phyloP scores from a whole-genome alignment of 345 rosid species.

The Camelina sativa region DNA sequence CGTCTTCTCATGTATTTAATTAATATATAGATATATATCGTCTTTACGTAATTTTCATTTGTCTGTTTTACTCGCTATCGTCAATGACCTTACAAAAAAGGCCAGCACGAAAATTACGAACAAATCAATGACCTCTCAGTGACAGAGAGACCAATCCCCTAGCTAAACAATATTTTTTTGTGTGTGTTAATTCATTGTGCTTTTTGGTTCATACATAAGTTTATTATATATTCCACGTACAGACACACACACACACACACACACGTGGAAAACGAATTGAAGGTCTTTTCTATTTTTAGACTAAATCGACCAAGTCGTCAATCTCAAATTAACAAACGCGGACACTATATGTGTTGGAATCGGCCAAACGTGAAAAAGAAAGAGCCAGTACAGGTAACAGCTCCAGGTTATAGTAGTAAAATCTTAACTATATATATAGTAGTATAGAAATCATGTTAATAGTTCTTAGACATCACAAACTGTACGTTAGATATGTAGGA shows the following conservation, averaged over 20 bases:
- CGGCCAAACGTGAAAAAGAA: background rate
- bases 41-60: background rate
- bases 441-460: background rate
- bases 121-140: slow-evolving; percentile 37
- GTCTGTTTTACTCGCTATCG: slow-evolving; percentile 1
- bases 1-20: background rate
- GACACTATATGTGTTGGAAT: background rate
- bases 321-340: background rate
- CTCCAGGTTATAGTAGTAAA: background rate
- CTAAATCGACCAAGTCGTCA: background rate
- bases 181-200: background rate
- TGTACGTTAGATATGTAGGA: background rate
- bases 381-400: background rate
- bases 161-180: no score
- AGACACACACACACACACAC: background rate
- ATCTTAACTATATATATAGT: background rate
- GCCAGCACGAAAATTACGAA: slow-evolving; percentile 26
- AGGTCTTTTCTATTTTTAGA: background rate
- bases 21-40: background rate
- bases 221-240: background rate
- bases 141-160: slow-evolving; percentile 33
- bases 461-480: background rate
- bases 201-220: background rate
- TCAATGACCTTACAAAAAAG: slow-evolving; percentile 33
- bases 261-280: slow-evolving; percentile 28